Evolutionary conservation across 805 yeast species (phyloP).

Genomic region (Isabelozyma heimii): DNA sequence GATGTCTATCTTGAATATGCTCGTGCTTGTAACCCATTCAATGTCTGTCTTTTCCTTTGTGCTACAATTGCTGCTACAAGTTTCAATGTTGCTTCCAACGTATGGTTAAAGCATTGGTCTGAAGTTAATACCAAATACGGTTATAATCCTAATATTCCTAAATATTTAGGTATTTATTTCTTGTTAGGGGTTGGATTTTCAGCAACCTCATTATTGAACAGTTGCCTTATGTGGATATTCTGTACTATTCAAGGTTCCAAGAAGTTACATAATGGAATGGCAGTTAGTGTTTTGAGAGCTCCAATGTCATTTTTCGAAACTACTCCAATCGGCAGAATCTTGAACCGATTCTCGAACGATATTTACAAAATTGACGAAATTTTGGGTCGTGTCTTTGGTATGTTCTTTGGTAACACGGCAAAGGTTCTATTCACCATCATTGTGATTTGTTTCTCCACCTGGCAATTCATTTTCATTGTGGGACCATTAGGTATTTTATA

Average conservation of each 20-base stretch:
- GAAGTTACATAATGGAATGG: slow-evolving; percentile 73
- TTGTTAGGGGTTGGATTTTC: slow-evolving; percentile 71
- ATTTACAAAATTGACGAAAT: slow-evolving; percentile 84
- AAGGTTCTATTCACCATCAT: slow-evolving; percentile 71
- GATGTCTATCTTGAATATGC: slow-evolving; percentile 79
- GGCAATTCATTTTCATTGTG: slow-evolving; percentile 74
- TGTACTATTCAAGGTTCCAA: slow-evolving; percentile 84
- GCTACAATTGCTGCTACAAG: slow-evolving; percentile 59
- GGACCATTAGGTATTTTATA: slow-evolving; percentile 68
- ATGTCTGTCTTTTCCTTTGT: slow-evolving; percentile 56
- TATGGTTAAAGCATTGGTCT: slow-evolving; percentile 98
- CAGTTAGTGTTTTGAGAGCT: slow-evolving; percentile 68
- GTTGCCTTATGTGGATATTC: slow-evolving; percentile 69
- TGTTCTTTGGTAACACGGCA: slow-evolving; percentile 59
- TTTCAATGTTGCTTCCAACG: slow-evolving; percentile 64
- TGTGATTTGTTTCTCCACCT: slow-evolving; percentile 84
- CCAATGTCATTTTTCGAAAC: slow-evolving; percentile 97
- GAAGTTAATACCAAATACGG: slow-evolving; percentile 75
- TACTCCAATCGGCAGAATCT: slow-evolving; percentile 89
- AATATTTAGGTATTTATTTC: slow-evolving; percentile 73
- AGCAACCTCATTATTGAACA: slow-evolving; percentile 57
- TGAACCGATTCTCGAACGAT: slow-evolving; percentile 90
- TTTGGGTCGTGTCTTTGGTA: slow-evolving; percentile 65
- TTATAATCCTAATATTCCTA: slow-evolving; percentile 67
- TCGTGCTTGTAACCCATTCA: slow-evolving; percentile 74